phyloP scores from a whole-genome alignment of 805 yeast species.

The Dipodascus albidus region DNA sequence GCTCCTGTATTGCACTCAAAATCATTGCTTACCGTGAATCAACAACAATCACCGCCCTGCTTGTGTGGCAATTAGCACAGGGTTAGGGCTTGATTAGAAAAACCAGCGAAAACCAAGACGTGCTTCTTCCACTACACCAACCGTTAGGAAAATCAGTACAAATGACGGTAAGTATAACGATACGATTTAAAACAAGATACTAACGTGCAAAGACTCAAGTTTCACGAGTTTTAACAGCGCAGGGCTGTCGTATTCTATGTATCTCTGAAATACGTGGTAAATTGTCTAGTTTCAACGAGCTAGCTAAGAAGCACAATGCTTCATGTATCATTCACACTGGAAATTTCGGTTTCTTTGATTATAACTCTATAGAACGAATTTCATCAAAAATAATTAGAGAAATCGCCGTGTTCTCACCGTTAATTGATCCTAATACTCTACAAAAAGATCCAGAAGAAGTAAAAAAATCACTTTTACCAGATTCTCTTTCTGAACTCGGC shows the following conservation, averaged over 20 bases:
- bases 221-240: not conserved
- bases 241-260: slow-evolving; percentile 28
- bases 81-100: not conserved
- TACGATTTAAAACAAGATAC: not conserved
- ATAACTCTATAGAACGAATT: slow-evolving; percentile 40
- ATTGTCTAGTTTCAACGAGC: slow-evolving; percentile 35
- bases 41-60: not conserved
- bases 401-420: slow-evolving; percentile 2
- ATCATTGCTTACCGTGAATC: too few species aligned
- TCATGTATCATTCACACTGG: slow-evolving; percentile 57
- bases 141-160: not conserved
- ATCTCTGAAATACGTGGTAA: slow-evolving; percentile 49
- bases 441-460: slow-evolving; percentile 43
- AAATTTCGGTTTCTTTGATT: slow-evolving; percentile 68
- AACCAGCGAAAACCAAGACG: not conserved
- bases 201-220: not conserved
- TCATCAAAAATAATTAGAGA: slow-evolving; percentile 38
- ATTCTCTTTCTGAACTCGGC: slow-evolving; percentile 40
- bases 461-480: slow-evolving; percentile 27
- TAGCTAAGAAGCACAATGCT: slow-evolving; percentile 38
- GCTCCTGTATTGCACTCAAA: slow-evolving; percentile 78
- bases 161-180: not conserved
- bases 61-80: not conserved
- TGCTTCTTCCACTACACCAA: not conserved
- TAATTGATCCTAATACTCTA: slow-evolving; percentile 31